Evolutionary conservation across 495 filamentous ascomycete genomes (phyloP), one percentile per base, ranked within the genome.

Genomic region (Hypoxylon perforatum): DNA sequence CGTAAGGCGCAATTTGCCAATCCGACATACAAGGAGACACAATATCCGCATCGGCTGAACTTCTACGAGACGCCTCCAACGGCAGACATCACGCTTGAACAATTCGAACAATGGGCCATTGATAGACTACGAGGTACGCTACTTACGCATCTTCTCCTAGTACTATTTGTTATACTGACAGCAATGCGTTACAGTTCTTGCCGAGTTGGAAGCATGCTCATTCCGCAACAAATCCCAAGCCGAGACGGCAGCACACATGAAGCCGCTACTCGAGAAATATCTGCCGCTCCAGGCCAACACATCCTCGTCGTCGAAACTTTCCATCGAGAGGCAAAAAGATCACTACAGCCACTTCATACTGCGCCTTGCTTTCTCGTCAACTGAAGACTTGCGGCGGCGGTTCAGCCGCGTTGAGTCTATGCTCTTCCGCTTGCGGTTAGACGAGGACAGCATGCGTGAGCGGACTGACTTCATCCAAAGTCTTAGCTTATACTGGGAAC

Each of bases 31-130:
- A 86, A 91, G 78, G 85, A 90, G 63, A 81, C 88, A 44, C 82
- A 91, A 28, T 99, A 97, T 74, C 85, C 87, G 14, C 85, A 95
- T 78, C 90, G 93, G 54, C 84, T 99, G 68, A 99, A 94, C 81
- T 92, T 97, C 78, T 99, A 99, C 80, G 84, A 85, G 22, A 82
- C 84, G 18, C 94, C 96, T 28, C 96, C 96, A 0, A 97, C 93
- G 1, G 90, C 90, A 21, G 96, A 99, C 68, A 93, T 99, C 76
- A 97, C 92, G 3, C 89, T 99, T 45, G 96, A 99, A 76, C 87
- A 98, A 70, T 99, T 99, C 72, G 96, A 99, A 72, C 92, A 97
- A 85, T 99, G 96, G 96, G 96, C 94, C n/a, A 97, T 99, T 69
- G 89, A 96, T 71, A 86, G 96, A 47, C 70, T 99, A 61, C 88